Percentiles rank a stretch among this genome's conserved stretches.
Conservation (phyloP, 2,329 filamentous ascomycete species). For the Ascochyta viciae-villosae region DNA sequence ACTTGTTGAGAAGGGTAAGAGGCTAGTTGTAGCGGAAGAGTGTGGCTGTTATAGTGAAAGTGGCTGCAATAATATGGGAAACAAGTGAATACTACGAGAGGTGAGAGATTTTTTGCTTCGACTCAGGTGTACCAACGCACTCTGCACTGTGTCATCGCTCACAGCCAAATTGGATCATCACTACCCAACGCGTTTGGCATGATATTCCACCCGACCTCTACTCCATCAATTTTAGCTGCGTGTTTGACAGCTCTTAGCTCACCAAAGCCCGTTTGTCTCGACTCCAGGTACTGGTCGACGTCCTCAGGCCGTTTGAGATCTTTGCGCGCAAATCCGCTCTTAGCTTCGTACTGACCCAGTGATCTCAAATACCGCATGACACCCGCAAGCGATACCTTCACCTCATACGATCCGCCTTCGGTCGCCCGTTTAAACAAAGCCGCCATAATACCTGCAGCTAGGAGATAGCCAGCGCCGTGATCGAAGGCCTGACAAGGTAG, state of each 20-base stretch:
- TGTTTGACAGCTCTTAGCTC: slow-evolving; percentile 58
- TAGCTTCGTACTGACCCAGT: slow-evolving; percentile 59
- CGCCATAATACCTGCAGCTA: slow-evolving; percentile 61
- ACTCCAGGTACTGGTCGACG: slow-evolving; percentile 53
- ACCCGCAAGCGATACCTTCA: slow-evolving; percentile 63
- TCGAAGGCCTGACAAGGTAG: slow-evolving; percentile 65
- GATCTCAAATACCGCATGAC: slow-evolving; percentile 64
- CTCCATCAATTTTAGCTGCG: slow-evolving; percentile 56
- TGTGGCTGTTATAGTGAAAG: neutral
- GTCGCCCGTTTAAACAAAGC: slow-evolving; percentile 58
- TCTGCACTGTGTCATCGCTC: neutral
- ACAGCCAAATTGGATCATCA: slow-evolving; percentile 53
- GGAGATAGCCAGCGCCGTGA: slow-evolving; percentile 62
- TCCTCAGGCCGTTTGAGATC: slow-evolving; percentile 44
- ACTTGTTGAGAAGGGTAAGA: neutral
- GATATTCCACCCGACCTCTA: slow-evolving; percentile 57
- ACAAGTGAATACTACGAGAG: no score
- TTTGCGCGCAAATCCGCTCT: slow-evolving; percentile 52
- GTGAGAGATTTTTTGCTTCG: neutral
- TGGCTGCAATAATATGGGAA: no score
- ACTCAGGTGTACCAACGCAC: neutral
- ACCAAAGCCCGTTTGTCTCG: slow-evolving; percentile 56
- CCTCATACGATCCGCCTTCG: slow-evolving; percentile 58
- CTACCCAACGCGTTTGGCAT: slow-evolving; percentile 61
- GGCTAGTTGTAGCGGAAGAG: neutral